Evolutionary conservation across 1,139 yeast species (phyloP).

Genomic region (Scheffersomyces insectosa): DNA sequence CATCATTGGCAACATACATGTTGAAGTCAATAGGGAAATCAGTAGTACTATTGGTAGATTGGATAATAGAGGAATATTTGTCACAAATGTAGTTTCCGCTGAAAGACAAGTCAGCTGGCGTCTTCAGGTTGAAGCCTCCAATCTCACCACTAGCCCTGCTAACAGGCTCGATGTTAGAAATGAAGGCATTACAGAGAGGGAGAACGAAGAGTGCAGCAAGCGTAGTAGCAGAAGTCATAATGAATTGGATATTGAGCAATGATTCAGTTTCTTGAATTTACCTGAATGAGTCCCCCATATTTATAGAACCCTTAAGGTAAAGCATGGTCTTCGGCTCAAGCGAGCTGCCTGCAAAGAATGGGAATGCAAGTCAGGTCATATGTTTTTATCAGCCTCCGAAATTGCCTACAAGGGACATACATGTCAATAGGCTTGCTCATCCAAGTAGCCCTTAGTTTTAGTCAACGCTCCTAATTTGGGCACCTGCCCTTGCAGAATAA

Average conservation of each 20-base stretch:
- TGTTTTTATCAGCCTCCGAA: too few species aligned
- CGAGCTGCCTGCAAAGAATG: too few species aligned
- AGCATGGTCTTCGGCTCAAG: too few species aligned
- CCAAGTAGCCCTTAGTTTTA: too few species aligned
- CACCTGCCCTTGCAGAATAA: too few species aligned
- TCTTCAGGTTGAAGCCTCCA: slow-evolving; percentile 8
- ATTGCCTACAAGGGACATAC: too few species aligned
- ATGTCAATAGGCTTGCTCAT: too few species aligned
- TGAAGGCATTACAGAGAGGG: slow-evolving; percentile 5
- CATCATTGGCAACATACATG: slow-evolving; percentile 16
- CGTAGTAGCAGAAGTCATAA: slow-evolving; percentile 2
- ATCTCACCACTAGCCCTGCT: slow-evolving; percentile 4
- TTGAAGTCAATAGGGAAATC: slow-evolving; percentile 19
- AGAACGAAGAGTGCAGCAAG: slow-evolving; percentile 4
- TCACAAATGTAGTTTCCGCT: slow-evolving; percentile 21
- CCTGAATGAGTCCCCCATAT: not conserved
- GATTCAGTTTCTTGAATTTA: not conserved
- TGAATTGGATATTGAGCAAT: not conserved
- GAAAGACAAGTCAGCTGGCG: slow-evolving; percentile 14
- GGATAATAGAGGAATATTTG: slow-evolving; percentile 17
- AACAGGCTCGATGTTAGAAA: slow-evolving; percentile 14
- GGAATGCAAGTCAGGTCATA: too few species aligned
- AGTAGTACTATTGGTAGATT: slow-evolving; percentile 13
- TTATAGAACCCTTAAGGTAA: too few species aligned
- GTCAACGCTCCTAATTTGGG: too few species aligned